These are phyloP conservation scores for Arabidopsis lyrata DNA, from an alignment of 441 rosid species.

Conservation along the genomic window DNA sequence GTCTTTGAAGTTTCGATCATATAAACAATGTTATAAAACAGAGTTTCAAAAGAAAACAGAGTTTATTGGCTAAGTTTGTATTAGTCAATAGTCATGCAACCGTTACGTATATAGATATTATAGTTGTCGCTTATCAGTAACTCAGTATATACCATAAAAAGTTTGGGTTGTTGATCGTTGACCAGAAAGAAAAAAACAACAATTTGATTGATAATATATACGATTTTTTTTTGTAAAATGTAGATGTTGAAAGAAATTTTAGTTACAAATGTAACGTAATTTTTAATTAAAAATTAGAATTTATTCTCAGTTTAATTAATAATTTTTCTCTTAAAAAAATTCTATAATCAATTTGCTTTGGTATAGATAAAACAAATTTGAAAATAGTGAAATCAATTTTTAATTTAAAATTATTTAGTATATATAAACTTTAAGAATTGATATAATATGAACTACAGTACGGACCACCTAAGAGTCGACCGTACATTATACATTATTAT, in stretches of 20 bases:
- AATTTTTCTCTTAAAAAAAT: no score
- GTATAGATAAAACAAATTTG: no score
- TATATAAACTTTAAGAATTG: no score
- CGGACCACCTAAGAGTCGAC: no score
- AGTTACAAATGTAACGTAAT: background rate
- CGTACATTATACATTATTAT: no score
- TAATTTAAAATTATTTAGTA: no score
- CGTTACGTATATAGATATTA: slow-evolving; percentile 21
- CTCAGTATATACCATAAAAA: background rate
- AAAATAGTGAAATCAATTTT: no score
- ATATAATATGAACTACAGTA: no score
- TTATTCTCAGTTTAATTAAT: no score
- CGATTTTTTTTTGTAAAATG: background rate
- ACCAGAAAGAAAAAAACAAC: background rate
- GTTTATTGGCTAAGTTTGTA: background rate
- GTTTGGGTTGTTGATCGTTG: background rate
- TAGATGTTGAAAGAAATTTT: background rate
- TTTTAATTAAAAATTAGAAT: no score
- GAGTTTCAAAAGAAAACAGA: background rate
- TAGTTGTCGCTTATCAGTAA: background rate
- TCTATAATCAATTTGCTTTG: no score
- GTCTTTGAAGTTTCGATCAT: background rate
- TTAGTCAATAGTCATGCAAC: slow-evolving; percentile 12
- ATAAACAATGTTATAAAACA: background rate
- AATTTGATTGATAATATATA: slow-evolving; percentile 2